Percentiles rank a stretch among this genome's conserved stretches.
These are phyloP conservation scores for Verticillium dahliae DNA, from an alignment of 2,329 filamentous ascomycete genomes.

Conservation along the genomic window DNA sequence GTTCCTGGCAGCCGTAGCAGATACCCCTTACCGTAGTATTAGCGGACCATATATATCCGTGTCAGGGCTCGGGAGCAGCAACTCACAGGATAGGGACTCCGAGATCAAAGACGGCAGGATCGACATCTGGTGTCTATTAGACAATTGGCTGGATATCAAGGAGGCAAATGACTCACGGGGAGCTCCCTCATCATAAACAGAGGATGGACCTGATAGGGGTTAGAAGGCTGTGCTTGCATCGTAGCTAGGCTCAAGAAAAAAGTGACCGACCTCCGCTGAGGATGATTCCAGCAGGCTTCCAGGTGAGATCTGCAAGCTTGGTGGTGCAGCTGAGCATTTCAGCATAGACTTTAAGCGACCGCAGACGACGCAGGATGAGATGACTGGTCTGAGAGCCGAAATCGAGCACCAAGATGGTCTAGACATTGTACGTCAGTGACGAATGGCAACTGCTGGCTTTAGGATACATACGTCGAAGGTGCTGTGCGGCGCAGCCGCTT, in stretches of 20 bases:
- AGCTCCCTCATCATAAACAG: constrained; percentile 73
- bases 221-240: neutral
- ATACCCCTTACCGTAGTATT: constrained; percentile 26
- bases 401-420: constrained; percentile 67
- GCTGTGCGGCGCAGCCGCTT: constrained; percentile 26
- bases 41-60: constrained; percentile 1
- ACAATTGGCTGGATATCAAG: neutral
- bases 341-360: constrained; percentile 74
- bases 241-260: neutral
- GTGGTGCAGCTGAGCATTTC: constrained; percentile 87
- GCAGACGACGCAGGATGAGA: constrained; percentile 67
- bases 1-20: constrained; percentile 54
- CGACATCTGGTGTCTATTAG: constrained; percentile 45
- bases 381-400: constrained; percentile 69
- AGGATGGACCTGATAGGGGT: constrained; percentile 38
- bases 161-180: constrained; percentile 33
- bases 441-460: neutral
- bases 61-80: neutral
- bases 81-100: constrained; percentile 47
- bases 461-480: constrained; percentile 15
- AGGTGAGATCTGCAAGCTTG: constrained; percentile 69
- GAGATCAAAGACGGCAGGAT: constrained; percentile 75
- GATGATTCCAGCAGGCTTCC: constrained; percentile 79
- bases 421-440: constrained; percentile 25
- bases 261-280: constrained; percentile 27